Conservation (phyloP, 768 basidiomycete genomes). For the Udeniomyces megalosporus region DNA sequence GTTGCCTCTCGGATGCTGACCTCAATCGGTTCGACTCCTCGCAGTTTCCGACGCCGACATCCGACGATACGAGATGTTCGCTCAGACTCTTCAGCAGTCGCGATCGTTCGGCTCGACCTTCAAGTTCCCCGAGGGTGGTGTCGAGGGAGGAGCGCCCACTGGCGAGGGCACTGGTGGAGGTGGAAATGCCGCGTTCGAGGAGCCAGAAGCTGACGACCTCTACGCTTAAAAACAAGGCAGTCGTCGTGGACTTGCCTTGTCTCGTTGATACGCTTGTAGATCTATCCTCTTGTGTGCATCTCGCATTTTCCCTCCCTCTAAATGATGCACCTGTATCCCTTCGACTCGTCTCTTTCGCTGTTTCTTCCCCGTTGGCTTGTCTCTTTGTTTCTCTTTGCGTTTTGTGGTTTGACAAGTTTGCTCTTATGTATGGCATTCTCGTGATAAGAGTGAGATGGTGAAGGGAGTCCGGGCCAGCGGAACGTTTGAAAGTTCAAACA, state of each 20-base stretch:
- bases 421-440: too few species aligned
- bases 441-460: too few species aligned
- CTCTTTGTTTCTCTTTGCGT: neutral
- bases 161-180: conserved; percentile 23
- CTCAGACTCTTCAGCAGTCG: conserved; percentile 41
- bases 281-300: too few species aligned
- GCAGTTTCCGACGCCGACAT: conserved; percentile 14
- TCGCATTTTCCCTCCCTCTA: too few species aligned
- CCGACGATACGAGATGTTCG: conserved; percentile 85
- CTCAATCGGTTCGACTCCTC: neutral
- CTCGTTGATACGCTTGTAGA: too few species aligned
- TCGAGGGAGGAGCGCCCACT: conserved; percentile 11
- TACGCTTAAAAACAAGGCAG: conserved; percentile 2
- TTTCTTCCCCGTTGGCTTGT: neutral
- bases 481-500: too few species aligned
- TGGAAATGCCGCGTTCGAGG: conserved; percentile 17
- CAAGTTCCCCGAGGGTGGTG: conserved; percentile 82
- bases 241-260: too few species aligned
- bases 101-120: conserved; percentile 42
- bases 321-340: neutral
- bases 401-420: neutral
- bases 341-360: neutral
- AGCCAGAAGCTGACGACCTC: conserved; percentile 14
- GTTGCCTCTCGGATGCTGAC: neutral
- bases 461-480: too few species aligned